Base-by-base conservation (phyloP, 164 flowering plant genomes). In the Vitis riparia region DNA sequence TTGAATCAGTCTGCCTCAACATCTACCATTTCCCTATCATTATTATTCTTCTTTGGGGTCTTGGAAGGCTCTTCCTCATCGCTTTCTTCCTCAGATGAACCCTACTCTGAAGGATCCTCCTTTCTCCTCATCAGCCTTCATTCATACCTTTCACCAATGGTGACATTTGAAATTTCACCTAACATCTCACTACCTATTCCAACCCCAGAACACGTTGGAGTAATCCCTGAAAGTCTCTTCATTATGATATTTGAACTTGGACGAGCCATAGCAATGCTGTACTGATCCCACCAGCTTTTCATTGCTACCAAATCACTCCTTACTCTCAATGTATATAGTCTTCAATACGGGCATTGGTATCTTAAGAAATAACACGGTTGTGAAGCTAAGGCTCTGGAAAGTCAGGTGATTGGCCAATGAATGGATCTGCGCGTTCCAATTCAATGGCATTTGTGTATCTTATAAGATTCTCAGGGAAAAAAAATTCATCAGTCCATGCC, bases 111-210 rank as follows among this genome's bases (percentile, higher is more conserved):
- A 19, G 19, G 19, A 93, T 47, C 99, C 99, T 5, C 99, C 98
- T 83, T 98, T 82, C 1, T 97, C 97, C 8, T 44, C 78, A 68
- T 96, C 99, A 2, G 99, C 87, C 76, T 96, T 96, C 51, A 93
- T 76, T 16, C 98, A 86, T 1, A 96, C 84, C 32, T 19, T 19
- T 19, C 19, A 19, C 99, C 97, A 14, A 93, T 73, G 7, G 81
- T 69, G 10, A 96, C 72, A 50, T 92, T 85, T n/a, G 82, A 85
- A 44, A 96, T 82, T 37, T 98, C 99, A 49, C 99, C 98, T 2
- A 98, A 96, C 99, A 96, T 96, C 74, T 96, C 99, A 56, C 99
- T 96, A 10, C 99, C 99, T 2, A 96, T 89, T 53, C 99, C 99
- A 51, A 96, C 84, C 6, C 99, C 99, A 23, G 98, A 96, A 76